Evolutionary conservation across 139 green algal genomes (phyloP).

Genomic region (Coelastrella sp.): DNA sequence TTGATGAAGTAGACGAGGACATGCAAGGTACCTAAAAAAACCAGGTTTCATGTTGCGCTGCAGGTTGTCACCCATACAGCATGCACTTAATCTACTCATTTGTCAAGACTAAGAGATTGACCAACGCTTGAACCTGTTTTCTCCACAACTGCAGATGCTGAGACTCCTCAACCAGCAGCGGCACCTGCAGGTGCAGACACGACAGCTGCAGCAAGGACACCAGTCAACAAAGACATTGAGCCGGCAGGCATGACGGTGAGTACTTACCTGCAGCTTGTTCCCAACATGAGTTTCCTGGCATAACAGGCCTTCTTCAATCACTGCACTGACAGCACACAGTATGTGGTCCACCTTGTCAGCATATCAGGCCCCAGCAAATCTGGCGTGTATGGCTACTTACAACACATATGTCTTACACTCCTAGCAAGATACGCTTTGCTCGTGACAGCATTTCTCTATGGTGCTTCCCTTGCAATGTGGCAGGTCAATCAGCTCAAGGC

Average conservation of each 20-base stretch:
- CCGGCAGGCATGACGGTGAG: constrained; percentile 25
- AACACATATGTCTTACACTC: background rate
- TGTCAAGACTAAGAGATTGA: too few species aligned
- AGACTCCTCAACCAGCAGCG: background rate
- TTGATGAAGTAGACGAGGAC: background rate
- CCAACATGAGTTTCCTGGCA: background rate
- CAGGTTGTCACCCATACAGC: too few species aligned
- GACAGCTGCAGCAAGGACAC: background rate
- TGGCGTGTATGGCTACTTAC: background rate
- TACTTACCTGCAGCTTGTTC: background rate
- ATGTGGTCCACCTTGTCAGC: too few species aligned
- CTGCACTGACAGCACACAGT: too few species aligned
- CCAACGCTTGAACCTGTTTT: background rate
- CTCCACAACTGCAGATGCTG: background rate
- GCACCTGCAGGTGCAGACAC: background rate
- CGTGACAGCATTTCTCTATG: background rate
- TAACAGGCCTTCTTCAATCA: too few species aligned
- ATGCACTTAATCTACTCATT: too few species aligned
- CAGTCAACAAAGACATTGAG: constrained; percentile 24
- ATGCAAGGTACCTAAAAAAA: constrained; percentile 12
- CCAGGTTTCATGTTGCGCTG: too few species aligned
- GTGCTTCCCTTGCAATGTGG: background rate
- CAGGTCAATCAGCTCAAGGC: constrained; percentile 54
- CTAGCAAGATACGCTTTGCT: background rate
- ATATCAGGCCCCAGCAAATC: too few species aligned